Conservation (phyloP, 169 alveolate species). For the Cryptosporidium felis region DNA sequence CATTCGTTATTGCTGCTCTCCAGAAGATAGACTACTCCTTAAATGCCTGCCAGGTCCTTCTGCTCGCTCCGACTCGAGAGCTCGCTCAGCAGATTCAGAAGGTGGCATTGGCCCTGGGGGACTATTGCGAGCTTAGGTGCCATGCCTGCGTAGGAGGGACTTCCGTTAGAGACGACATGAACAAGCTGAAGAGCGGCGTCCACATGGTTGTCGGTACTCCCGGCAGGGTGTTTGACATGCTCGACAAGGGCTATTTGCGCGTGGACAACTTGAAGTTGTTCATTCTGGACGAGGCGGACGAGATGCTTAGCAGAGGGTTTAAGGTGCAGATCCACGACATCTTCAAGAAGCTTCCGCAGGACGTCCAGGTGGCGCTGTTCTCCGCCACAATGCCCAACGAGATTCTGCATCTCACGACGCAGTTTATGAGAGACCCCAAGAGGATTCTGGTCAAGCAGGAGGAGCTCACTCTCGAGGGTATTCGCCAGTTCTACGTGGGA, state of each 20-base stretch:
- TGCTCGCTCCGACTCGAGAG: conserved; percentile 99
- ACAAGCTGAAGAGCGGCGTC: conserved; percentile 94
- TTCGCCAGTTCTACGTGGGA: conserved; percentile 97
- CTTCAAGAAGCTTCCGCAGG: conserved; percentile 83
- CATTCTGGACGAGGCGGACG: conserved; percentile 99
- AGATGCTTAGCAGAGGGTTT: conserved; percentile 98
- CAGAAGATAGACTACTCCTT: conserved; percentile 90
- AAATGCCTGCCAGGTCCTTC: conserved; percentile 92
- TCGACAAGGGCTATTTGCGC: conserved; percentile 88
- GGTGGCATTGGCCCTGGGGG: conserved; percentile 91
- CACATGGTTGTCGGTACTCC: conserved; percentile 99
- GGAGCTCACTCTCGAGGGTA: conserved; percentile 98
- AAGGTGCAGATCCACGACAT: conserved; percentile 92
- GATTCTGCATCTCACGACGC: conserved; percentile 92
- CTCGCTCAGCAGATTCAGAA: conserved; percentile 96
- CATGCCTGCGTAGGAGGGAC: conserved; percentile 99
- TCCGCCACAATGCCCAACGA: conserved; percentile 98
- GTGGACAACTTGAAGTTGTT: conserved; percentile 92
- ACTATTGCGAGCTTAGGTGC: conserved; percentile 88
- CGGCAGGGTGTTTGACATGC: conserved; percentile 98
- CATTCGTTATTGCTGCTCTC: conserved; percentile 96
- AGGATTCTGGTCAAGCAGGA: conserved; percentile 96
- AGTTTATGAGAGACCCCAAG: conserved; percentile 96
- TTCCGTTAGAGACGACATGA: conserved; percentile 96
- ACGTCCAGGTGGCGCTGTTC: conserved; percentile 90